Base-by-base conservation (phyloP, 2,329 filamentous ascomycete species). In the Neofusicoccum cordaticola region DNA sequence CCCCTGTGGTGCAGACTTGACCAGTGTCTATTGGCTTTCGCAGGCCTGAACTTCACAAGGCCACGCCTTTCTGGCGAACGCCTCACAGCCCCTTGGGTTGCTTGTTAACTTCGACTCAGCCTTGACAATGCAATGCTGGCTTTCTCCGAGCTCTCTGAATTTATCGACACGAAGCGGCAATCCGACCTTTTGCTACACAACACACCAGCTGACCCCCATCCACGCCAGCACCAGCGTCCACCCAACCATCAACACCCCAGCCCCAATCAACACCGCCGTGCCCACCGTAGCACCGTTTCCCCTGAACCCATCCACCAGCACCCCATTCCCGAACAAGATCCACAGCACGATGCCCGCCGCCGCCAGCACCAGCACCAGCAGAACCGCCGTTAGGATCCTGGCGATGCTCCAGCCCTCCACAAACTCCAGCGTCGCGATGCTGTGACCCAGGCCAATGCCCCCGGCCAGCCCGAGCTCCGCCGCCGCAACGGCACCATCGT, bases 121-220 rank as follows among this genome's bases (percentile, higher is more conserved):
- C 6, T 31, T 31, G 6, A 31, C 27, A 31, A 31, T 31, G 7
- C 27, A 31, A 7, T 31, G 4, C 4, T 31, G 27, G 5, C 27
- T 31, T 31, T 7, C 27, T 5, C 27, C 27, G 27, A 31, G 27
- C 27, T 31, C 27, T 31, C 27, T 31, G 27, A 31, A 5, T 31
- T 31, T 7, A 31, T 7, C 4, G 27, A 7, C 27, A 31, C 4
- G 27, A 31, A 31, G 22, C 22, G 2, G 3, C 22, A 31, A 31
- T 15, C n/a, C 41, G 7, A 45, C 42, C 17, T 45, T 15, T 42
- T 5, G 22, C 34, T 66, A 78, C 66, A 74, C 68, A 15, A 77
- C 69, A 48, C 78, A 65, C 75, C 75, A 79, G 63, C 76, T 78
- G 9, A 76, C 65, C 1, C 73, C 73, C 37, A 78, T 58, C 77